A percentile compares a stretch with the other conserved stretches of the same genome.
These are phyloP conservation scores for Arthroderma uncinatum DNA, from an alignment of 2,329 filamentous ascomycete genomes.

Conservation along the genomic window DNA sequence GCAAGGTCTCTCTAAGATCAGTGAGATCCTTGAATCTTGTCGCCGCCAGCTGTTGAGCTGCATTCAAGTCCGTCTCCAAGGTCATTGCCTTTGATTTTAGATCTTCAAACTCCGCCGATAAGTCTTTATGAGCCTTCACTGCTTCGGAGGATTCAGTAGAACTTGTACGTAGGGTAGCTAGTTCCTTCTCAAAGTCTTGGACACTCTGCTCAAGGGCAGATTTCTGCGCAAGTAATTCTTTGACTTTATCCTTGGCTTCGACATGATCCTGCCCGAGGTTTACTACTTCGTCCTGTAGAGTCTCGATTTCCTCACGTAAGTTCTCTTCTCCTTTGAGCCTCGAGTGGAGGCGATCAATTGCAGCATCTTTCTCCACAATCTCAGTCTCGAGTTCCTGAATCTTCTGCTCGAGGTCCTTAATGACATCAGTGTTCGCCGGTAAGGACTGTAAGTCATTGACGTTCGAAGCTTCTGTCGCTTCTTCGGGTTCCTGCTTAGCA, in stretches of 20 bases:
- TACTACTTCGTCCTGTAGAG: conserved; percentile 66
- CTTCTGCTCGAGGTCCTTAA: conserved; percentile 25
- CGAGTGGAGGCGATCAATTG: conserved; percentile 59
- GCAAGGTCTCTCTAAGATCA: conserved; percentile 65
- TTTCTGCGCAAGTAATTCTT: conserved; percentile 61
- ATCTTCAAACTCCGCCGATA: conserved; percentile 57
- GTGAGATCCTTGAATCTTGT: conserved; percentile 78
- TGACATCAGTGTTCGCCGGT: neutral
- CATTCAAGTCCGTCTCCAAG: conserved; percentile 71
- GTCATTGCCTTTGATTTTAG: conserved; percentile 58
- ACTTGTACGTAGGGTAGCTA: conserved; percentile 45
- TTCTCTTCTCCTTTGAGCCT: conserved; percentile 67
- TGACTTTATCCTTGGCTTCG: conserved; percentile 62
- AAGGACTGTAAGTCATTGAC: conserved; percentile 19
- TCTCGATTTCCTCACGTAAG: conserved; percentile 74
- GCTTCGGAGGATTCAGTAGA: conserved; percentile 38
- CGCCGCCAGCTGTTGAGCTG: conserved; percentile 75
- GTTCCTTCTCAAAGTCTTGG: conserved; percentile 57
- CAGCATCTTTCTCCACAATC: conserved; percentile 50
- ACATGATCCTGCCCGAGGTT: conserved; percentile 74
- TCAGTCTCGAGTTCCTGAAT: conserved; percentile 28
- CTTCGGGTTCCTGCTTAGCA: conserved; percentile 40
- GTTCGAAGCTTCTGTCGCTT: conserved; percentile 19
- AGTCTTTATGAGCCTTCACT: conserved; percentile 41
- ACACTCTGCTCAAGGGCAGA: conserved; percentile 53